Evolutionary conservation across 139 green algal genomes (phyloP).

Genomic region (Zygnema cylindricum): DNA sequence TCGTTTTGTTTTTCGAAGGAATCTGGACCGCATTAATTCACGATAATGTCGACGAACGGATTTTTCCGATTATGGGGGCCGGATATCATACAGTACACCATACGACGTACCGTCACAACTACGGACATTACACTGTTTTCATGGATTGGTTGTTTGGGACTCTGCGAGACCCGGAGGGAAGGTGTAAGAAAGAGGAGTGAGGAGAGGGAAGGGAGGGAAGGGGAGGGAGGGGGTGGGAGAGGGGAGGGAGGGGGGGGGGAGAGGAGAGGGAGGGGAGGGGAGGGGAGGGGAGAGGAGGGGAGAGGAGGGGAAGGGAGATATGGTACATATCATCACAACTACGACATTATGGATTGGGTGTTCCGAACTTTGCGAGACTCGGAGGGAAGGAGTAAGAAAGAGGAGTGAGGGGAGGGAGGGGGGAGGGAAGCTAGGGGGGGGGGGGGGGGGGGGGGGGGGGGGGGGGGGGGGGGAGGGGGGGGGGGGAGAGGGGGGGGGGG

Average conservation of each 20-base stretch:
- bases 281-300: neutral
- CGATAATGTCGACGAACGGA: constrained; percentile 84
- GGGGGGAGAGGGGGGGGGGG: neutral
- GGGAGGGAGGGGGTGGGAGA: neutral
- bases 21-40: constrained; percentile 98
- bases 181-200: neutral
- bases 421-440: neutral
- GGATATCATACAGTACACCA: constrained; percentile 96
- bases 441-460: neutral
- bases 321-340: no score
- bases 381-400: no score
- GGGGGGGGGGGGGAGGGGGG: neutral
- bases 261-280: neutral
- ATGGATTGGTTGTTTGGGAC: constrained; percentile 87
- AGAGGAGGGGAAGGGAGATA: neutral
- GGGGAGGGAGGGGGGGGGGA: neutral
- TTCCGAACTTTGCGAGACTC: no score
- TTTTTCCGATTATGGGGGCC: constrained; percentile 91
- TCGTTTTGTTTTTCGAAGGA: constrained; percentile 90
- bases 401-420: neutral
- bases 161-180: constrained; percentile 38
- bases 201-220: neutral
- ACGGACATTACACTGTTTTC: constrained; percentile 92
- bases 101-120: constrained; percentile 93
- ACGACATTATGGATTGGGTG: no score